Conservation (phyloP, 805 yeast genomes). For the Wickerhamiella occidentalis region DNA sequence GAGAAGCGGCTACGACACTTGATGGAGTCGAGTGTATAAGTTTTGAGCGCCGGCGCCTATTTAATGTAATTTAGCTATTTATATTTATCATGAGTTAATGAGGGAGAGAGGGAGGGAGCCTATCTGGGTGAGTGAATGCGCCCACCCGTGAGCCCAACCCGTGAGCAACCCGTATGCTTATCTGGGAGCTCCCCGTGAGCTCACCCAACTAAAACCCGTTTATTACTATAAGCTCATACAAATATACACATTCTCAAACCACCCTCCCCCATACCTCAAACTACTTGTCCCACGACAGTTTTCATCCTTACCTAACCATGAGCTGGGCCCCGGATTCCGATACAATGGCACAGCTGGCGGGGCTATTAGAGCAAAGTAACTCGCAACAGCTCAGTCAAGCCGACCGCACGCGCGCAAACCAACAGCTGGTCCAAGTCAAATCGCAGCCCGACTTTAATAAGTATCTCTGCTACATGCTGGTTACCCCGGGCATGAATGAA, state of each 20-base stretch:
- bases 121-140: too few relatives aligned
- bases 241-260: too few relatives aligned
- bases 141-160: too few relatives aligned
- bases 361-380: slow-evolving; percentile 58
- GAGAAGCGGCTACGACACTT: slow-evolving; percentile 2
- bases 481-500: slow-evolving; percentile 38
- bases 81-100: not conserved
- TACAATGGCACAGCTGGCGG: slow-evolving; percentile 50
- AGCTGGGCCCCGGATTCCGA: slow-evolving; percentile 59
- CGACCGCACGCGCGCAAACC: slow-evolving; percentile 55
- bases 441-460: slow-evolving; percentile 66
- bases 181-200: too few relatives aligned
- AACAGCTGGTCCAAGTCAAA: slow-evolving; percentile 58
- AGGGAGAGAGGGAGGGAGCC: too few relatives aligned
- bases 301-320: not conserved
- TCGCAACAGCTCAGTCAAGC: slow-evolving; percentile 37
- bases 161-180: too few relatives aligned
- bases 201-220: too few relatives aligned
- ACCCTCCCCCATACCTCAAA: too few relatives aligned
- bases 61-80: not conserved
- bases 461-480: slow-evolving; percentile 60
- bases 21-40: not conserved
- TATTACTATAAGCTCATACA: too few relatives aligned
- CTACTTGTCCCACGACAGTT: too few relatives aligned
- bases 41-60: not conserved